Conservation (phyloP, 2,329 filamentous ascomycete species). For the Neopestalotiopsis clavispora region DNA sequence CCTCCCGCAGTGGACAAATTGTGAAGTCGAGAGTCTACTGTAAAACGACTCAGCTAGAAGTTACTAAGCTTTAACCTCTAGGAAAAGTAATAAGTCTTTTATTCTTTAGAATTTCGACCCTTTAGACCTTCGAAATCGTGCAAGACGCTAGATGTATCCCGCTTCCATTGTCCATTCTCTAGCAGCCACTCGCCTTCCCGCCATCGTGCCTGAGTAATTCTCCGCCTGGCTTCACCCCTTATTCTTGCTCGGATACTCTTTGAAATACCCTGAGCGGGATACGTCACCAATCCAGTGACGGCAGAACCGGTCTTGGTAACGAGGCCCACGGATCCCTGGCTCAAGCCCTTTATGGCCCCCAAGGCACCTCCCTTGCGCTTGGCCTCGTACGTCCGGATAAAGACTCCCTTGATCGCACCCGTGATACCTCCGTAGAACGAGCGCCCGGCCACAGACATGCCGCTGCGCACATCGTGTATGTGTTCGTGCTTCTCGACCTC, state of each 20-base stretch:
- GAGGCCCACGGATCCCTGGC: constrained; percentile 22
- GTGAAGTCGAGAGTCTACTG: too few relatives aligned
- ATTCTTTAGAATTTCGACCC: background rate
- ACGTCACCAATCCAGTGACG: constrained; percentile 21
- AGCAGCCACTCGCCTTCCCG: background rate
- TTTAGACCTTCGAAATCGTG: constrained; percentile 5
- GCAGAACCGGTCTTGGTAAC: constrained; percentile 23
- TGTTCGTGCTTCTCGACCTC: constrained; percentile 18
- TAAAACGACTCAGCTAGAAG: too few relatives aligned
- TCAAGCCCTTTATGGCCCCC: constrained; percentile 23
- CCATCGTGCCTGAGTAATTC: background rate
- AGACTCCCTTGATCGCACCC: constrained; percentile 23
- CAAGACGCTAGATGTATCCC: background rate
- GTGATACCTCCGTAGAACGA: constrained; percentile 22
- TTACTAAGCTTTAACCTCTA: too few relatives aligned
- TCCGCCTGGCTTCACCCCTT: background rate
- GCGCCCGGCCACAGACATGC: constrained; percentile 22
- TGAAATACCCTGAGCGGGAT: constrained; percentile 22
- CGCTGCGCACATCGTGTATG: constrained; percentile 22
- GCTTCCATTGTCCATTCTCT: background rate
- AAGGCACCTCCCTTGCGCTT: constrained; percentile 22
- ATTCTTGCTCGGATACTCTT: background rate
- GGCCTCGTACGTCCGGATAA: constrained; percentile 21
- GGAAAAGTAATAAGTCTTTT: too few relatives aligned
- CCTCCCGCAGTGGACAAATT: too few relatives aligned